A percentile compares a stretch with the other conserved stretches of the same genome.
Evolutionary conservation across 192 early-diverging fungal species (phyloP).

Genomic region (Linnemannia elongata): DNA sequence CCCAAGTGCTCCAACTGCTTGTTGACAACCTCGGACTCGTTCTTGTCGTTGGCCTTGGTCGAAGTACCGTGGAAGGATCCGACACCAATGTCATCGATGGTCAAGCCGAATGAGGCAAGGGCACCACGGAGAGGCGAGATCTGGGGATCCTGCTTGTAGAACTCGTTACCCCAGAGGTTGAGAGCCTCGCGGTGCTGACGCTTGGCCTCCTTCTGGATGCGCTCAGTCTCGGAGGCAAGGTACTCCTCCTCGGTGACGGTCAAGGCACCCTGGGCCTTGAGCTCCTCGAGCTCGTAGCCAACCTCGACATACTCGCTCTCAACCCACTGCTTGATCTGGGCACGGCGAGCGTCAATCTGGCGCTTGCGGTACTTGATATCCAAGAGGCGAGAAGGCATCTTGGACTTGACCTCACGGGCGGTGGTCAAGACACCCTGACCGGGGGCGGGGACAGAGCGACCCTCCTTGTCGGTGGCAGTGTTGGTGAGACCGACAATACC

Average conservation of each 20-base stretch:
- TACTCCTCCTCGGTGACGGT: slow-evolving; percentile 61
- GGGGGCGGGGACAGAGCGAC: slow-evolving; percentile 93
- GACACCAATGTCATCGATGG: slow-evolving; percentile 92
- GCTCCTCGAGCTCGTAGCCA: slow-evolving; percentile 74
- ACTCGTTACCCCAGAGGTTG: slow-evolving; percentile 84
- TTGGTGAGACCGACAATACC: slow-evolving; percentile 90
- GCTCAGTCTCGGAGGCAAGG: slow-evolving; percentile 60
- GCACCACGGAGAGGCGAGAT: slow-evolving; percentile 91
- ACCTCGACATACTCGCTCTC: slow-evolving; percentile 80
- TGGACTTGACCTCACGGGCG: slow-evolving; percentile 78
- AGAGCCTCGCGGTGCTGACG: slow-evolving; percentile 84
- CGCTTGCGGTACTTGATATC: slow-evolving; percentile 87
- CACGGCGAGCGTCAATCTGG: slow-evolving; percentile 79
- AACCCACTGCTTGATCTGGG: slow-evolving; percentile 85
- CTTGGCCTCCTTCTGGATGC: slow-evolving; percentile 70
- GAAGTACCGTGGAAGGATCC: slow-evolving; percentile 97
- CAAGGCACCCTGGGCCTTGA: slow-evolving; percentile 61
- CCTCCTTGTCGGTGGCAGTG: slow-evolving; percentile 96
- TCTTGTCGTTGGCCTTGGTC: slow-evolving; percentile 96
- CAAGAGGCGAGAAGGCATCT: slow-evolving; percentile 72
- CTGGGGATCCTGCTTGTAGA: slow-evolving; percentile 78
- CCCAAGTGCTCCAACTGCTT: slow-evolving; percentile 89
- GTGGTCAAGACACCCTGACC: slow-evolving; percentile 94
- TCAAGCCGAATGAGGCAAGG: slow-evolving; percentile 89
- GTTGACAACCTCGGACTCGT: slow-evolving; percentile 91